Percentiles rank a stretch among this genome's conserved stretches.
Evolutionary conservation across 306 rosid species (phyloP).

Genomic region (Vigna nakashimae): DNA sequence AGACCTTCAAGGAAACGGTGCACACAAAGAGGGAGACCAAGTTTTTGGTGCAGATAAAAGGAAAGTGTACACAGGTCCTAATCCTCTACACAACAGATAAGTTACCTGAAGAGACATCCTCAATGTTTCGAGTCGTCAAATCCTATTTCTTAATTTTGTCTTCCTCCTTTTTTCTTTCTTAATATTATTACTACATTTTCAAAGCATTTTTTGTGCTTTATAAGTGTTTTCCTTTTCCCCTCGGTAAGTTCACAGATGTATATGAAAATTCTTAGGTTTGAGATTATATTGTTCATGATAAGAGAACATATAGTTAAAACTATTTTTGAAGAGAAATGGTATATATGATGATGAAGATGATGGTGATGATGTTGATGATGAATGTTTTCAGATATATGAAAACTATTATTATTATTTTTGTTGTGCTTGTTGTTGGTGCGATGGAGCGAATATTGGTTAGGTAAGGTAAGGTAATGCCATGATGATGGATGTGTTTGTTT

Average conservation of each 20-base stretch:
- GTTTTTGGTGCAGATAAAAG: conserved; percentile 76
- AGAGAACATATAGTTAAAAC: conserved; percentile 44
- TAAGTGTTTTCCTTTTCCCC: conserved; percentile 46
- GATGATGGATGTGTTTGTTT: conserved; percentile 43
- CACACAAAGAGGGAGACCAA: conserved; percentile 43
- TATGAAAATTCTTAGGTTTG: conserved; percentile 56
- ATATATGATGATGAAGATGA: conserved; percentile 32
- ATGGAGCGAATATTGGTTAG: conserved; percentile 45
- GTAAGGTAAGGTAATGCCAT: conserved; percentile 26
- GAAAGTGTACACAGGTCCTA: conserved; percentile 88
- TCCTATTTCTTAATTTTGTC: conserved; percentile 34
- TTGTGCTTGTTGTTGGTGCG: conserved; percentile 41
- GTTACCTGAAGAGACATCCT: conserved; percentile 37
- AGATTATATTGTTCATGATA: conserved; percentile 48
- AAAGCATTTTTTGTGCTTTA: conserved; percentile 52
- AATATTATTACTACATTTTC: conserved; percentile 38
- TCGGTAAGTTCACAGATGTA: conserved; percentile 54
- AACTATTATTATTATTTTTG: background rate
- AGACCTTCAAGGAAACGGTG: conserved; percentile 39
- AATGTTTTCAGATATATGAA: conserved; percentile 6
- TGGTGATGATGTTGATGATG: conserved; percentile 19
- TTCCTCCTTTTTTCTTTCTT: background rate
- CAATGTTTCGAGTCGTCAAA: conserved; percentile 28
- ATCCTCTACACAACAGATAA: conserved; percentile 94
- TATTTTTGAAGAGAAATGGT: conserved; percentile 45